phyloP scores from a whole-genome alignment of 169 alveolate species.

The Plasmodium gallinaceum region DNA sequence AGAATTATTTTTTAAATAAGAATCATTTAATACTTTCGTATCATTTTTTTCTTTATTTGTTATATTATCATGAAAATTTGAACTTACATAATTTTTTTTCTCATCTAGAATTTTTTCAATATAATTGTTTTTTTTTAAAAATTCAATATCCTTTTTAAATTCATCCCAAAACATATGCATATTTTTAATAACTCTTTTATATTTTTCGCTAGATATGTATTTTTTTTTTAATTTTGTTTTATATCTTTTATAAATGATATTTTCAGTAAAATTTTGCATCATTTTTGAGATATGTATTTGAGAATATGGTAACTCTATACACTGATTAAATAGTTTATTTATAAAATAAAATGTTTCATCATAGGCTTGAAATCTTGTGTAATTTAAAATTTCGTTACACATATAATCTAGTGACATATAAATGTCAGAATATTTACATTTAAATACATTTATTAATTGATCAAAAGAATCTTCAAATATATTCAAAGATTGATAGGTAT shows the following conservation, averaged over 20 bases:
- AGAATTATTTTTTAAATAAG: not conserved
- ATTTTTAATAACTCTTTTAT: conserved; percentile 10
- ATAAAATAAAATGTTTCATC: conserved; percentile 47
- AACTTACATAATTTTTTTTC: not conserved
- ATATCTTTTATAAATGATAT: conserved; percentile 53
- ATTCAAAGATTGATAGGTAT: not conserved
- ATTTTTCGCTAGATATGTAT: conserved; percentile 10
- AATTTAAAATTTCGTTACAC: conserved; percentile 70
- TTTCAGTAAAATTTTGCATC: conserved; percentile 31
- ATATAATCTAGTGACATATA: conserved; percentile 32
- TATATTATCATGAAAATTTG: not conserved
- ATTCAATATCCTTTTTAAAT: conserved; percentile 52
- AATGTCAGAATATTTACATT: conserved; percentile 26
- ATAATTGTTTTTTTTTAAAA: conserved; percentile 25
- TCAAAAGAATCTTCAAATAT: conserved; percentile 43
- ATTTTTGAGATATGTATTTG: conserved; percentile 25
- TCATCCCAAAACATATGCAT: conserved; percentile 73
- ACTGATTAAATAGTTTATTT: conserved; percentile 29
- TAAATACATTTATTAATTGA: conserved; percentile 45
- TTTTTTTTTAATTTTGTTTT: conserved; percentile 34
- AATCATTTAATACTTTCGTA: not conserved
- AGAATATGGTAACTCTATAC: conserved; percentile 37
- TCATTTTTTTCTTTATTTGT: not conserved
- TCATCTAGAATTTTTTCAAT: not conserved
- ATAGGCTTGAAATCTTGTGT: conserved; percentile 40